These are phyloP conservation scores for Amylostereum areolatum DNA, from an alignment of 1,284 basidiomycete genomes.

Conservation along the genomic window DNA sequence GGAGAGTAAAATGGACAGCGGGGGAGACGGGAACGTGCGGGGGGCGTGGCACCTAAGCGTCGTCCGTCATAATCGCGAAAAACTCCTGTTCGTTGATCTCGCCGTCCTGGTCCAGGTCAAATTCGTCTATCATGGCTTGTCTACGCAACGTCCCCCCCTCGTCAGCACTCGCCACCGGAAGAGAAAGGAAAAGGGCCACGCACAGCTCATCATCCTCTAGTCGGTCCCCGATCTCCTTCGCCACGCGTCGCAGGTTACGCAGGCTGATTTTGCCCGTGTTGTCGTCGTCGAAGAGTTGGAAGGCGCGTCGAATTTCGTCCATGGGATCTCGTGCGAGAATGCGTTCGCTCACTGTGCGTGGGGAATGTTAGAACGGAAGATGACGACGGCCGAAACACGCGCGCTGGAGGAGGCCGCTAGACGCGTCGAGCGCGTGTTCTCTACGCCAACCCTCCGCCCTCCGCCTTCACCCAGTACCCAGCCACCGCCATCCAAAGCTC, in stretches of 20 bases:
- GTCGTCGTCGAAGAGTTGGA: slow-evolving; percentile 95
- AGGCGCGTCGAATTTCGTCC: slow-evolving; percentile 93
- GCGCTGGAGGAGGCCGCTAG: neutral
- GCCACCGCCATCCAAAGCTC: too few species aligned
- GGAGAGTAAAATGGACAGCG: neutral
- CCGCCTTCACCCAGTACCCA: too few species aligned
- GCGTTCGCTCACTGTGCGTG: slow-evolving; percentile 78
- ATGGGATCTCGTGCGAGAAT: slow-evolving; percentile 92
- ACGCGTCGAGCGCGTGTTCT: neutral
- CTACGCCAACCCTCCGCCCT: too few species aligned
- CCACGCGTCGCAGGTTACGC: slow-evolving; percentile 52
- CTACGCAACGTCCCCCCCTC: slow-evolving; percentile 32
- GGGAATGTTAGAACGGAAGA: neutral
- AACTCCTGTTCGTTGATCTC: slow-evolving; percentile 96
- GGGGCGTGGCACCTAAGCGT: slow-evolving; percentile 38
- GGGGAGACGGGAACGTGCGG: neutral
- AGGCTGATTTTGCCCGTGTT: slow-evolving; percentile 85
- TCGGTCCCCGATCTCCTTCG: slow-evolving; percentile 93
- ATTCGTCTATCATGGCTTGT: slow-evolving; percentile 99
- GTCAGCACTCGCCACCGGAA: neutral
- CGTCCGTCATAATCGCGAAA: slow-evolving; percentile 95
- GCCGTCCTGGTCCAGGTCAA: slow-evolving; percentile 97
- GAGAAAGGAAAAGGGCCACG: slow-evolving; percentile 27
- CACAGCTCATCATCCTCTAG: slow-evolving; percentile 96
- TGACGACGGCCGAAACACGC: neutral